Conservation (phyloP, 352 stramenopile genomes). For the Stramenopiles sp. region DNA sequence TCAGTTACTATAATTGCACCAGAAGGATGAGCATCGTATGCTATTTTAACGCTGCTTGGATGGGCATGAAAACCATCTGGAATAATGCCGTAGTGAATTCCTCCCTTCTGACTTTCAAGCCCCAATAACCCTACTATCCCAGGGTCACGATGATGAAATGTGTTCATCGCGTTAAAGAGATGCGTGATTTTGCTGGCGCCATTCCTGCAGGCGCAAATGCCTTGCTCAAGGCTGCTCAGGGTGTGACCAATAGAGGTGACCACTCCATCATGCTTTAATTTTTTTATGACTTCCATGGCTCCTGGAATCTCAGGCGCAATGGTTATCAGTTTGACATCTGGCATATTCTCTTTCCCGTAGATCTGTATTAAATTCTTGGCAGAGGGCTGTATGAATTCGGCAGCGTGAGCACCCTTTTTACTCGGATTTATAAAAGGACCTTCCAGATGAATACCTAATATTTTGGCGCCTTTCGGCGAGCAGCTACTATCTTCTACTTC, state of each 20-base stretch:
- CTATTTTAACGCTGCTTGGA: conserved; percentile 46
- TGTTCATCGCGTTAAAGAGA: conserved; percentile 69
- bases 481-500: conserved; percentile 4
- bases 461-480: conserved; percentile 30
- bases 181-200: conserved; percentile 57
- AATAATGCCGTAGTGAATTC: conserved; percentile 51
- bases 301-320: conserved; percentile 56
- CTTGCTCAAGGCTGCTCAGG: conserved; percentile 40
- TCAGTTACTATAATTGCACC: conserved; percentile 56
- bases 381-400: conserved; percentile 28
- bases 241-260: conserved; percentile 51
- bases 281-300: conserved; percentile 33
- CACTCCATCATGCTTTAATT: conserved; percentile 32
- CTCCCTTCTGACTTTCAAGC: conserved; percentile 17
- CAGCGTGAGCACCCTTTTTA: conserved; percentile 53
- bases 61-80: conserved; percentile 62
- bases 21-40: conserved; percentile 45
- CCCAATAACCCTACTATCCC: conserved; percentile 60
- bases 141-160: conserved; percentile 66
- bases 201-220: conserved; percentile 35
- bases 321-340: conserved; percentile 49
- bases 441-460: conserved; percentile 62
- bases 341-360: conserved; percentile 32
- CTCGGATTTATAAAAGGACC: conserved; percentile 58
- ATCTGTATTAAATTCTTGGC: conserved; percentile 30